Evolutionary conservation across 495 filamentous ascomycete species (phyloP).

Genomic region (Aspergillus leporis): DNA sequence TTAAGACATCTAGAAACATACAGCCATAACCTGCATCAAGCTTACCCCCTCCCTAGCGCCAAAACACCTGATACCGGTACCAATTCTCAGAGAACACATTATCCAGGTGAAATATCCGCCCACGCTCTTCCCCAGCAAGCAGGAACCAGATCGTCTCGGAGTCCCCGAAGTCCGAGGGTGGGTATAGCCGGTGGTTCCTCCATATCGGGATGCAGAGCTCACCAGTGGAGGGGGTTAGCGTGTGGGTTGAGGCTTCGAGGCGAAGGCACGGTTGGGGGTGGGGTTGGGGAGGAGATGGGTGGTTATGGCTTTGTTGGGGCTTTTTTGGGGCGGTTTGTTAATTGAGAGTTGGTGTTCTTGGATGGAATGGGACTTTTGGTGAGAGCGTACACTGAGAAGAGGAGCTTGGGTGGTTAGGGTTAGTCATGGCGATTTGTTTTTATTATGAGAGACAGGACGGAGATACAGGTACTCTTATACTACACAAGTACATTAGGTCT

Average conservation of each 20-base stretch:
- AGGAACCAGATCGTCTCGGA: neutral
- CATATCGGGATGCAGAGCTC: neutral
- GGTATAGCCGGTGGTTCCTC: neutral
- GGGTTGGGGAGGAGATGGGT: neutral
- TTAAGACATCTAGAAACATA: too few species aligned
- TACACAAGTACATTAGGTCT: neutral
- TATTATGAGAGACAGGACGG: neutral
- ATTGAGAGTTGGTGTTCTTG: neutral
- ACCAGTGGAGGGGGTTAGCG: neutral
- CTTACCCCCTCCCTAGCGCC: neutral
- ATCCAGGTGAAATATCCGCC: neutral
- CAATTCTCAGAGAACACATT: conserved; percentile 1
- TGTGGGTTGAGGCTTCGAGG: neutral
- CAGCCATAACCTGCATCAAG: neutral
- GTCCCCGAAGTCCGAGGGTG: neutral
- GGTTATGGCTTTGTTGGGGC: conserved; percentile 2
- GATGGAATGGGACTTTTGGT: neutral
- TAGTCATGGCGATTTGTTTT: neutral
- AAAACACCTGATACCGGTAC: conserved; percentile 1
- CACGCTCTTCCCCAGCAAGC: neutral
- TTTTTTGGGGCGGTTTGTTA: neutral
- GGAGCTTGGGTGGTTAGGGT: neutral
- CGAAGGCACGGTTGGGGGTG: neutral
- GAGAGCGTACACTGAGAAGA: neutral
- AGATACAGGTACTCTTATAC: neutral